Base-by-base conservation (phyloP, 306 rosid species). In the Vigna reflexopilosa region DNA sequence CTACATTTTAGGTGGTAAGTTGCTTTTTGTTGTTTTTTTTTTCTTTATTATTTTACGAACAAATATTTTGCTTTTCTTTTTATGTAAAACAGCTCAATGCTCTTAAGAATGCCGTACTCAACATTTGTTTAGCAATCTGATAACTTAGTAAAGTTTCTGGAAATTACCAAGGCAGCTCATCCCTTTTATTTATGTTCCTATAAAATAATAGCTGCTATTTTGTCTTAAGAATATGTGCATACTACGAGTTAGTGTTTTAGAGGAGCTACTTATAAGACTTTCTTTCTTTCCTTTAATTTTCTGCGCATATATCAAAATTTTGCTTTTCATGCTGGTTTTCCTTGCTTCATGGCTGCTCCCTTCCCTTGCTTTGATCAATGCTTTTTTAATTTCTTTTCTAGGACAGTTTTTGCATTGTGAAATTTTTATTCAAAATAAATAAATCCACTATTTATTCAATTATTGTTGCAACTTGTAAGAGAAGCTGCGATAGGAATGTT, bases 1-100 rank as follows among this genome's bases (percentile, higher is more conserved):
- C 55, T 87, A 76, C 83, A 79, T 93, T 79, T 67, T 91, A 71
- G 89, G 98, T 55, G 99, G 99, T 93, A 83, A 84, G 72, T 63
- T 75, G 47, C 70, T 85, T 81, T 26, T 68, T 71, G n/a, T 61
- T 42, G 69, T 51, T 73, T 54, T 62, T 52, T 81, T 77, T 81
- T 77, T 62, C 66, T 34, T 72, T 68, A 73, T 55, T 56, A 68
- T 69, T 51, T 30, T 58, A 61, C 61, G 26, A 19, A 32, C 68
- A 62, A 62, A 52, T 36, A 28, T n/a, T 3, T 16, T 19, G 40
- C 51, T 63, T 56, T 19, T 30, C 0, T 30, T 1, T 15, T 61
- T 30, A 1, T 2, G 14, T 30, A 12, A 7, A 12, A 58, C 36
- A 66, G 16, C 4, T 52, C 63, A n/a, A 76, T 17, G 40, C 68